phyloP scores from a whole-genome alignment of 2,329 filamentous ascomycete species.

The Hymenoscyphus occultus region DNA sequence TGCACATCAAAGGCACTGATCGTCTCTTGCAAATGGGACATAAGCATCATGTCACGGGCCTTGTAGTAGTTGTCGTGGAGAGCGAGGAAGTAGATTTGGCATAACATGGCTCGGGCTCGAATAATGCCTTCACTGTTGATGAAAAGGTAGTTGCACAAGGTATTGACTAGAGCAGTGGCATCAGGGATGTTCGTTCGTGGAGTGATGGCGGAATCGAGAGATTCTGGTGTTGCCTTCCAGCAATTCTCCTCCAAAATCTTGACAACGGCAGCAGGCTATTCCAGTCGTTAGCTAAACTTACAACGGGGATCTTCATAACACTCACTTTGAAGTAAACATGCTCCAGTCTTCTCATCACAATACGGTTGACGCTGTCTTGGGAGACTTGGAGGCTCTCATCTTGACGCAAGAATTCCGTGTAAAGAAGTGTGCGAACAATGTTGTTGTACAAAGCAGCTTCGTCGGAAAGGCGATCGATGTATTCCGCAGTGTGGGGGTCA shows the following conservation, averaged over 20 bases:
- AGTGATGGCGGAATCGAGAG: conserved; percentile 76
- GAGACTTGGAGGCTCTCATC: conserved; percentile 67
- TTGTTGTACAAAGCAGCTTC: conserved; percentile 89
- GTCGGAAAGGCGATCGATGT: conserved; percentile 91
- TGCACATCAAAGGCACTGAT: conserved; percentile 95
- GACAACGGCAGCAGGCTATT: conserved; percentile 80
- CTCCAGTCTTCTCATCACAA: conserved; percentile 90
- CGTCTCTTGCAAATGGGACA: conserved; percentile 97
- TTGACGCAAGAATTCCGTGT: conserved; percentile 78
- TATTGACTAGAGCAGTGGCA: conserved; percentile 72
- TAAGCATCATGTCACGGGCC: conserved; percentile 98
- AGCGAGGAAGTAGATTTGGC: conserved; percentile 97
- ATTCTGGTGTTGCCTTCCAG: conserved; percentile 74
- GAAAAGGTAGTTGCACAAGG: conserved; percentile 94
- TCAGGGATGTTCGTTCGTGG: conserved; percentile 67
- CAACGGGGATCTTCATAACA: conserved; percentile 17
- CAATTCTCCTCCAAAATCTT: conserved; percentile 91
- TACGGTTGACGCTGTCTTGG: conserved; percentile 86
- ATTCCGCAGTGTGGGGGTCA: conserved; percentile 97
- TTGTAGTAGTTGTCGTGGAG: conserved; percentile 98
- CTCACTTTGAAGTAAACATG: conserved; percentile 96
- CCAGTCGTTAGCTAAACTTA: conserved; percentile 17
- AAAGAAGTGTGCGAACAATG: conserved; percentile 83
- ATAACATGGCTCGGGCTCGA: conserved; percentile 93
- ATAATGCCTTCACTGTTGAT: conserved; percentile 92